phyloP scores from a whole-genome alignment of 2,329 filamentous ascomycete genomes.

The Rhytidhysteron rufulum region DNA sequence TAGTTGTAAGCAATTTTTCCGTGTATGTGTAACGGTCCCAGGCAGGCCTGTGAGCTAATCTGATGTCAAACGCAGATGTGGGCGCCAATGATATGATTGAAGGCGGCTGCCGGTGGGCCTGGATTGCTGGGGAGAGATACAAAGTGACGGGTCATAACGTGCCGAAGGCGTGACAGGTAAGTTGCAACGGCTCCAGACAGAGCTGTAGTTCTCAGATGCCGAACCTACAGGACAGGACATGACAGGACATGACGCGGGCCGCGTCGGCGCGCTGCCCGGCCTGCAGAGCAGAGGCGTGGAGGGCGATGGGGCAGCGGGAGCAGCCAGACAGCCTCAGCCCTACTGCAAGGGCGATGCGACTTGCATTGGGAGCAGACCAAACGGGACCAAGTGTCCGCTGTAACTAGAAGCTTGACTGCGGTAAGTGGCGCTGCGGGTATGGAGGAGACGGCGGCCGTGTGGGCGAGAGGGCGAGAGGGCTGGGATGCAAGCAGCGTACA shows the following conservation, averaged over 20 bases:
- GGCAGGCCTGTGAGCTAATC: conserved; percentile 26
- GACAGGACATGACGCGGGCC: too few relatives aligned
- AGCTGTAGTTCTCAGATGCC: too few relatives aligned
- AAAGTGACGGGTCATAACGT: conserved; percentile 26
- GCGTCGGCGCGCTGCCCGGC: too few relatives aligned
- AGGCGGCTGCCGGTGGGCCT: background rate
- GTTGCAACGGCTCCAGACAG: too few relatives aligned
- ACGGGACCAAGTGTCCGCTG: conserved; percentile 14
- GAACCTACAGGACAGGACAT: too few relatives aligned
- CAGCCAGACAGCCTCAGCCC: too few relatives aligned
- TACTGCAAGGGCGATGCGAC: conserved; percentile 31
- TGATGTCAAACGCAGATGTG: conserved; percentile 24
- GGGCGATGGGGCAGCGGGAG: too few relatives aligned
- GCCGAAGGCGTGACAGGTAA: background rate
- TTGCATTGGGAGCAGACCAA: conserved; percentile 17
- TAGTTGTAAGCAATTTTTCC: conserved; percentile 19
- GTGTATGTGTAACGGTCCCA: conserved; percentile 28
- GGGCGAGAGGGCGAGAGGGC: conserved; percentile 24
- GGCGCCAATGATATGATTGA: conserved; percentile 8
- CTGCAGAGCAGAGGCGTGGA: too few relatives aligned
- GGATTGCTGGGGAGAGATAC: too few relatives aligned
- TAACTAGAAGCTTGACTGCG: conserved; percentile 21
- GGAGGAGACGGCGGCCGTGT: conserved; percentile 20
- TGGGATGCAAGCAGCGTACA: conserved; percentile 23
- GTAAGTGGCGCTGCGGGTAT: conserved; percentile 18